Base-by-base conservation (phyloP, 345 rosid genomes). In the Hypericum perforatum region DNA sequence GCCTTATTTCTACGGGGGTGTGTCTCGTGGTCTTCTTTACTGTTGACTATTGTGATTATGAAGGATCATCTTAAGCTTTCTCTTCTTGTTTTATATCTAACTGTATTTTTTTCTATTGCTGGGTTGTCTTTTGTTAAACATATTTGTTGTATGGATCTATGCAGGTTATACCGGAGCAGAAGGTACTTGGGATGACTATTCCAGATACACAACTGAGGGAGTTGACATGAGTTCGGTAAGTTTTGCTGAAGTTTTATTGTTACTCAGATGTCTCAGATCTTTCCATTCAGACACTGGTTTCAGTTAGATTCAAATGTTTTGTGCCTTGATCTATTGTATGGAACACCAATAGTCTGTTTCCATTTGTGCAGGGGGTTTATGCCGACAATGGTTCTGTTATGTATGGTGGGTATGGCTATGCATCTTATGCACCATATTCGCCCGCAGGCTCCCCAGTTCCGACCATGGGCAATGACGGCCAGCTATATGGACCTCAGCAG, bases 371-470 rank as follows among this genome's bases (percentile, higher is more conserved):
- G 97, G 95, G 80, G 42, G 64, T 82, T 5, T 86, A 85, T 69
- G 87, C 86, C 59, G 92, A 89, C 48, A 83, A 79, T 64, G 92
- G 87, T 46, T 76, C 97, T 70, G 43, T 80, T 47, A 62, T 89
- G 80, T 86, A 78, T 74, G 82, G 67, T 55, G 77, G 80, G 16
- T 90, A 80, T 71, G 83, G 85, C 16, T 86, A 75, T 74, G 69
- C 86, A 37, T 56, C 89, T 0, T 90, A 75, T 67, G 76, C 59
- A 2, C 95, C 97, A 32, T 90, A 86, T 66, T 86, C 97, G n/a
- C 95, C 94, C 0, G 89, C 94, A 39, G 64, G 71, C 55, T 76
- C 94, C 6, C 90, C 91, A 0, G 91, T 75, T 61, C 97, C 97
- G 32, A 70, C 82, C 45, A 16, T 82, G 73, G 94, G 89, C 22